Percentiles rank a stretch among this genome's conserved stretches.
These are phyloP conservation scores for Verbascum thapsus DNA, from an alignment of 257 asterid genomes.

Conservation along the genomic window DNA sequence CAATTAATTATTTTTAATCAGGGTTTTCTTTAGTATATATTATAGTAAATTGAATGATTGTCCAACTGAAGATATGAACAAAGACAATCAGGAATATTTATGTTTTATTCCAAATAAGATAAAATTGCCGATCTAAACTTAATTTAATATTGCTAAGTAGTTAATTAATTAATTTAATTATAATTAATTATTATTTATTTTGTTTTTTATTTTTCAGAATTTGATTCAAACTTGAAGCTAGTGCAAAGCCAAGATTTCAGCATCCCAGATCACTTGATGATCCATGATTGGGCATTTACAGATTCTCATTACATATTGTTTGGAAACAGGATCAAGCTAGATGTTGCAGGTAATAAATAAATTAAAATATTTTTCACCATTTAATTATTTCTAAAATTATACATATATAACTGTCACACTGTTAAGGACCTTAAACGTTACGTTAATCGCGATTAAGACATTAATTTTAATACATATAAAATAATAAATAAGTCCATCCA, in stretches of 20 bases:
- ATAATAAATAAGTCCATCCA: too few relatives aligned
- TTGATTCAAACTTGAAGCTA: slow-evolving; percentile 68
- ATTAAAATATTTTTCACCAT: background rate
- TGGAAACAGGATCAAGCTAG: slow-evolving; percentile 92
- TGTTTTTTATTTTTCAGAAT: slow-evolving; percentile 47
- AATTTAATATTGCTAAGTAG: background rate
- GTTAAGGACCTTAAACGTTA: too few relatives aligned
- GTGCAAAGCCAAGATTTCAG: slow-evolving; percentile 72
- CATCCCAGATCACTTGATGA: slow-evolving; percentile 91
- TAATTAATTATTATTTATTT: background rate
- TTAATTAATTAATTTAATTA: background rate
- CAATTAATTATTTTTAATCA: background rate
- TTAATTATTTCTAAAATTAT: background rate
- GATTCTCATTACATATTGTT: slow-evolving; percentile 80
- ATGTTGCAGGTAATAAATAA: slow-evolving; percentile 80
- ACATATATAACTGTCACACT: background rate
- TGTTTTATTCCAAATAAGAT: too few relatives aligned
- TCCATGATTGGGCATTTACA: slow-evolving; percentile 97
- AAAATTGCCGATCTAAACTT: too few relatives aligned
- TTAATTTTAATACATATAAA: too few relatives aligned
- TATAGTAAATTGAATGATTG: too few relatives aligned
- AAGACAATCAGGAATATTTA: too few relatives aligned
- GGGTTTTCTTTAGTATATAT: too few relatives aligned
- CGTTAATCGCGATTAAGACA: too few relatives aligned
- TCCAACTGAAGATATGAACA: too few relatives aligned